Base-by-base conservation (phyloP, 1,284 basidiomycete species). In the Ceratobasidium sp. region DNA sequence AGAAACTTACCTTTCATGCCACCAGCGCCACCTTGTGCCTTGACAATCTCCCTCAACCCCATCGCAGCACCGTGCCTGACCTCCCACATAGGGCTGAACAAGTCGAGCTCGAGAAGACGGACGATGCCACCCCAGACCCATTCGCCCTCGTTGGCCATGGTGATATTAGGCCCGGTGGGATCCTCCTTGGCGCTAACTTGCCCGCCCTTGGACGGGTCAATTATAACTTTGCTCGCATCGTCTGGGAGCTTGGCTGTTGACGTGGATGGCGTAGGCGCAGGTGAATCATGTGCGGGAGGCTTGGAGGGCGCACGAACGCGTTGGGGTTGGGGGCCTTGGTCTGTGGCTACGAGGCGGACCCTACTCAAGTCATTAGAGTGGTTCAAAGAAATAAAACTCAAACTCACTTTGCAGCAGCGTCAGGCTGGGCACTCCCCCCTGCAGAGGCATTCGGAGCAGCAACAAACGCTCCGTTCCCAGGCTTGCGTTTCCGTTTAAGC, bases 1-100 rank as follows among this genome's bases (percentile, higher is more conserved):
- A 38, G 7, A 9, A 57, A 79, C 82, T 55, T 75, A 89, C 92
- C 88, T 82, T 84, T 87, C 87, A 91, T 95, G 18, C 95, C 96
- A 41, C 94, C 92, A 57, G 86, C 89, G 76, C 87, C 85, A 13
- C 96, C 97, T 78, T 98, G 95, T 0, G 88, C 82, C 79, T 95
- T 96, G 72, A 99, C 82, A 32, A 99, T 82, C 79, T 98, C 97
- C 67, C 96, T 88, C 35, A 99, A 82, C 1, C 94, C 96, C 83
- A 98, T 88, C 0, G 96, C 94, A 6, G 96, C 93, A 55, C 98
- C 98, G 79, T 99, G 98, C 61, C 98, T 87, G 6, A 92, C 89
- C 81, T 99, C 96, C 98, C 98, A 99, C 7, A 89, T 87, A 0
- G 92, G 87, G 77, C 91, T 80, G 23, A 96, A 93, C 14, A 99